phyloP scores from a whole-genome alignment of 306 rosid species.

The Mimosa bimucronata region DNA sequence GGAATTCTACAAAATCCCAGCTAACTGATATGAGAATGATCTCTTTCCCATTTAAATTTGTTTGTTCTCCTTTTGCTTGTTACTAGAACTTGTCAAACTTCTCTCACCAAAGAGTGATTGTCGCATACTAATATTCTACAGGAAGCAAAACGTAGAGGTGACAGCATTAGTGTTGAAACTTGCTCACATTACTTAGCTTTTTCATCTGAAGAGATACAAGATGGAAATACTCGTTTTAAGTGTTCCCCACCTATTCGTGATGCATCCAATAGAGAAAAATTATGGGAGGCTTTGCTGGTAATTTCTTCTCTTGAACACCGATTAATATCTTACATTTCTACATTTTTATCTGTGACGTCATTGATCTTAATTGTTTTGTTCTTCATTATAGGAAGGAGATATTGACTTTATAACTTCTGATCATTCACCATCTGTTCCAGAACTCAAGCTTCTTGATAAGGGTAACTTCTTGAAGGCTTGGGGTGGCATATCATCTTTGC shows the following conservation, averaged over 20 bases:
- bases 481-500: constrained; percentile 95
- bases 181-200: constrained; percentile 92
- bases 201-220: constrained; percentile 74
- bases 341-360: constrained; percentile 2
- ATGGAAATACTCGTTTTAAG: constrained; percentile 88
- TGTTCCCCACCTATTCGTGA: constrained; percentile 95
- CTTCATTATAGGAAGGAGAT: constrained; percentile 70
- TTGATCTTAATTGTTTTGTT: constrained; percentile 16
- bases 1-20: neutral
- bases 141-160: constrained; percentile 83
- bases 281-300: constrained; percentile 87
- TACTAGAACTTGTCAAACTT: constrained; percentile 11
- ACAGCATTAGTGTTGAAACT: constrained; percentile 86
- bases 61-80: neutral
- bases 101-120: constrained; percentile 28
- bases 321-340: constrained; percentile 3
- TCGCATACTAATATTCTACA: constrained; percentile 36
- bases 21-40: neutral
- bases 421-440: constrained; percentile 85
- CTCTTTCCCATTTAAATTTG: constrained; percentile 1
- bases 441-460: constrained; percentile 80
- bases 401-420: constrained; percentile 85
- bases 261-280: constrained; percentile 69
- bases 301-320: constrained; percentile 12
- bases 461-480: constrained; percentile 92